Percentiles rank a stretch among this genome's conserved stretches.
phyloP scores from a whole-genome alignment of 148 eudicot genomes.

The Vaccinium macrocarpon region DNA sequence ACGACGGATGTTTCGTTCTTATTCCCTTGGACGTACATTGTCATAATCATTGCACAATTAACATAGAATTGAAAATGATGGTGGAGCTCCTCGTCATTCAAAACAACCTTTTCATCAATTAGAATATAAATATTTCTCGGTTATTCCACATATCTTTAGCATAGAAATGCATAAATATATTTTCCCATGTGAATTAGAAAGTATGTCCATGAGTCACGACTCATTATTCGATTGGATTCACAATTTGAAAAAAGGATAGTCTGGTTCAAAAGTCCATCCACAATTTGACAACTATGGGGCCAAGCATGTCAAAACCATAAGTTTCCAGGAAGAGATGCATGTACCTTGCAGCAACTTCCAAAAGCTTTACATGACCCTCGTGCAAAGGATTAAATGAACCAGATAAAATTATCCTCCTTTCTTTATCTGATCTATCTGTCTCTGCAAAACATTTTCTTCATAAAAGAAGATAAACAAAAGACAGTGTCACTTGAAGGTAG shows the following conservation, averaged over 20 bases:
- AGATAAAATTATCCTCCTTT: conserved; percentile 76
- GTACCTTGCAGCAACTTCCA: conserved; percentile 86
- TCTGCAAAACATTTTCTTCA: conserved; percentile 49
- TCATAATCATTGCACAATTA: background rate
- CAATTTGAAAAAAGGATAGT: background rate
- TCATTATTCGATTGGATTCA: background rate
- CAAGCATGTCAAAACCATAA: conserved; percentile 2
- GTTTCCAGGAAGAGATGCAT: conserved; percentile 12
- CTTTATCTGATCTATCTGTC: conserved; percentile 32
- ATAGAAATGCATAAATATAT: background rate
- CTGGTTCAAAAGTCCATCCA: background rate
- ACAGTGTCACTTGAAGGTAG: conserved; percentile 6
- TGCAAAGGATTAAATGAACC: conserved; percentile 97
- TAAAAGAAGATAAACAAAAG: conserved; percentile 21
- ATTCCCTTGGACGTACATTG: background rate
- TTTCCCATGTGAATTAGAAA: background rate
- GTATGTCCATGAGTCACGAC: background rate
- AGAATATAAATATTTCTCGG: too few relatives aligned
- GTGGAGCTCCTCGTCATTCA: background rate
- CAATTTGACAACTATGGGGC: background rate
- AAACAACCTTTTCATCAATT: background rate
- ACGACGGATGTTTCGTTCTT: background rate
- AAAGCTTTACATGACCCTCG: conserved; percentile 86
- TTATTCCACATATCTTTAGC: background rate
- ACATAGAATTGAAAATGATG: background rate